Conservation (phyloP, 2,329 filamentous ascomycete species). For the Diaporthe helianthi region DNA sequence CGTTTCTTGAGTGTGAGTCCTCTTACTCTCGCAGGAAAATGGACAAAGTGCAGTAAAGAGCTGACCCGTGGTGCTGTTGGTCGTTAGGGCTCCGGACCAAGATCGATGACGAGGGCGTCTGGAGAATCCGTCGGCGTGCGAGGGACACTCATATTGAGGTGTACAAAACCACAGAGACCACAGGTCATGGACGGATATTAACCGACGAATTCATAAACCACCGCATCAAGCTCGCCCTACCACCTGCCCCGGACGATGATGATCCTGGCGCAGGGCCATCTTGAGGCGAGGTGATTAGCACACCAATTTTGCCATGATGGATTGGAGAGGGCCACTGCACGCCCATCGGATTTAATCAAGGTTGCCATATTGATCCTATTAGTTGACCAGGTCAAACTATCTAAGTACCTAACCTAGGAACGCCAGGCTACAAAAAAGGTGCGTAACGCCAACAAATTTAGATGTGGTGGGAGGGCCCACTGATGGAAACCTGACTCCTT, state of each 20-base stretch:
- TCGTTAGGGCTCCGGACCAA: conserved; percentile 66
- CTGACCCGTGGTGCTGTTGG: background rate
- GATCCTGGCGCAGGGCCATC: conserved; percentile 8
- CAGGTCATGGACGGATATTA: conserved; percentile 77
- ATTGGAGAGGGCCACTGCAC: background rate
- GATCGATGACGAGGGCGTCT: conserved; percentile 76
- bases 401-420: conserved; percentile 28
- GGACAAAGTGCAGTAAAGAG: too few relatives aligned
- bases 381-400: conserved; percentile 18
- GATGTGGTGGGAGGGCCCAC: background rate
- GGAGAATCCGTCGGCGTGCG: conserved; percentile 75
- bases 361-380: conserved; percentile 7
- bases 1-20: conserved; percentile 76
- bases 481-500: background rate
- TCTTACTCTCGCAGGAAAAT: background rate
- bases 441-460: background rate
- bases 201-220: conserved; percentile 80
- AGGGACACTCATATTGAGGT: conserved; percentile 74
- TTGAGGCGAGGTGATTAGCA: background rate
- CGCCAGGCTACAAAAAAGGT: conserved; percentile 30
- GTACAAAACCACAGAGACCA: conserved; percentile 70
- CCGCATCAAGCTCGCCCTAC: conserved; percentile 63
- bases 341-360: background rate
- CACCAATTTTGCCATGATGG: background rate
- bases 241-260: conserved; percentile 17